A percentile compares a stretch with the other conserved stretches of the same genome.
Evolutionary conservation across 1,284 basidiomycete species (phyloP).

Genomic region (Ustilago tritici): DNA sequence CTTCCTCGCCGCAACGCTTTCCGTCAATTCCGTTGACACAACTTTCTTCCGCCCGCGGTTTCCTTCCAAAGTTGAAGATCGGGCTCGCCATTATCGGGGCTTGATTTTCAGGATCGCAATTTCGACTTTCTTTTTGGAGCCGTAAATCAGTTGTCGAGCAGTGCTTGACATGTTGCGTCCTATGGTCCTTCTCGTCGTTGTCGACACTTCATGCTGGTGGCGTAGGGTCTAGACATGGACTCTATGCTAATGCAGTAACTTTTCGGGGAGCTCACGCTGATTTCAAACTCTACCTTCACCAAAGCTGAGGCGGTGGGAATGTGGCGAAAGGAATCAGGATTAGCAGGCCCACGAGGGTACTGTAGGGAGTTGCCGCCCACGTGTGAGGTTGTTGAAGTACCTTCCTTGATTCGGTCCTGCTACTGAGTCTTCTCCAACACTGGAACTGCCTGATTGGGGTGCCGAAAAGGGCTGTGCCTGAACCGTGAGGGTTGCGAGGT

Average conservation of each 20-base stretch:
- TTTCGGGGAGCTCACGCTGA: not conserved
- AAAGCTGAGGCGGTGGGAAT: not conserved
- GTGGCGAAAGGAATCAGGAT: not conserved
- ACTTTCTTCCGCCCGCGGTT: slow-evolving; percentile 49
- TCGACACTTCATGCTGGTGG: slow-evolving; percentile 1
- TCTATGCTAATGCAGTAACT: not conserved
- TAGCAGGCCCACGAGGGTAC: not conserved
- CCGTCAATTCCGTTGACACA: slow-evolving; percentile 46
- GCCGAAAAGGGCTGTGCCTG: slow-evolving; percentile 6
- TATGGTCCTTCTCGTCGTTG: not conserved
- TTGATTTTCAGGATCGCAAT: not conserved
- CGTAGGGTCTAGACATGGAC: not conserved
- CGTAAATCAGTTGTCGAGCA: slow-evolving; percentile 11
- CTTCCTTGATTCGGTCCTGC: slow-evolving; percentile 6
- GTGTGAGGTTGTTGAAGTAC: slow-evolving; percentile 28
- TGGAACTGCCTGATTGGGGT: not conserved
- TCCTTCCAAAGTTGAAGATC: slow-evolving; percentile 10
- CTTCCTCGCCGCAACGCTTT: not conserved
- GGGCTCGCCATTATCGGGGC: not conserved
- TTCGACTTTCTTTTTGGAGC: not conserved
- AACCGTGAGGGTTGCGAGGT: not conserved
- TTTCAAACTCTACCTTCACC: not conserved
- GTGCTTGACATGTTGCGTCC: slow-evolving; percentile 16
- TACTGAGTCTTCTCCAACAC: not conserved
- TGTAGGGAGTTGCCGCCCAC: slow-evolving; percentile 10